A percentile compares a stretch with the other conserved stretches of the same genome.
Evolutionary conservation across 257 asterid genomes (phyloP).

Genomic region (Solanum ossicruentum): DNA sequence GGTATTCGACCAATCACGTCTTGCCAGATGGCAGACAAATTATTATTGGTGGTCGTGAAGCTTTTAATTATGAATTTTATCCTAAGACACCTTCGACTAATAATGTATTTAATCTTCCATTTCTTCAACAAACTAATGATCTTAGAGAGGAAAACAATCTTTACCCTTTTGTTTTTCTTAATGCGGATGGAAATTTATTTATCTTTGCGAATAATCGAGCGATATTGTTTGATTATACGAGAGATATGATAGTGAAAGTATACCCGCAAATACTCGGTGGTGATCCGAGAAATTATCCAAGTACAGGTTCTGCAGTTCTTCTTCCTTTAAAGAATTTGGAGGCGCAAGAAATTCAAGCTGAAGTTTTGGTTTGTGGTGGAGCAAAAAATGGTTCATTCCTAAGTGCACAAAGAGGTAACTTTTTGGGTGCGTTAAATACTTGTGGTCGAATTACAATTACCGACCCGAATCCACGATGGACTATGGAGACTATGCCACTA

Average conservation of each 20-base stretch:
- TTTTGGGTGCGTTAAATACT: conserved; percentile 21
- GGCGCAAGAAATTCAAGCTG: not conserved
- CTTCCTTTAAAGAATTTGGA: conserved; percentile 20
- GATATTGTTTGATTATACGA: conserved; percentile 17
- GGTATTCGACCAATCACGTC: conserved; percentile 39
- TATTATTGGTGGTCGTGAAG: conserved; percentile 26
- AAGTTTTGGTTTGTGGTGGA: conserved; percentile 39
- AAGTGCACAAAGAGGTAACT: not conserved
- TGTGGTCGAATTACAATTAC: conserved; percentile 27
- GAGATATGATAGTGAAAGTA: conserved; percentile 1
- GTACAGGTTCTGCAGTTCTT: conserved; percentile 34
- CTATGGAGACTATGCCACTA: conserved; percentile 36
- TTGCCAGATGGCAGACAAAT: conserved; percentile 26
- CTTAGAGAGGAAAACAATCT: conserved; percentile 18
- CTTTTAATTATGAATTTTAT: conserved; percentile 28
- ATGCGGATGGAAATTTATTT: conserved; percentile 34
- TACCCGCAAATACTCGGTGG: conserved; percentile 28
- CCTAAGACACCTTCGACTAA: conserved; percentile 10
- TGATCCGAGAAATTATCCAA: conserved; percentile 30
- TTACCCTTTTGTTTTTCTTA: conserved; percentile 30
- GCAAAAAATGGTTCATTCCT: conserved; percentile 23
- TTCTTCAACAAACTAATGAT: conserved; percentile 24
- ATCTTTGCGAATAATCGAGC: conserved; percentile 32
- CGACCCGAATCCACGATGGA: conserved; percentile 31
- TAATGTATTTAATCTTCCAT: conserved; percentile 1